Percentiles rank a stretch among this genome's conserved stretches.
Conservation (phyloP, 2,329 filamentous ascomycete species). For the Cytospora piceicola region DNA sequence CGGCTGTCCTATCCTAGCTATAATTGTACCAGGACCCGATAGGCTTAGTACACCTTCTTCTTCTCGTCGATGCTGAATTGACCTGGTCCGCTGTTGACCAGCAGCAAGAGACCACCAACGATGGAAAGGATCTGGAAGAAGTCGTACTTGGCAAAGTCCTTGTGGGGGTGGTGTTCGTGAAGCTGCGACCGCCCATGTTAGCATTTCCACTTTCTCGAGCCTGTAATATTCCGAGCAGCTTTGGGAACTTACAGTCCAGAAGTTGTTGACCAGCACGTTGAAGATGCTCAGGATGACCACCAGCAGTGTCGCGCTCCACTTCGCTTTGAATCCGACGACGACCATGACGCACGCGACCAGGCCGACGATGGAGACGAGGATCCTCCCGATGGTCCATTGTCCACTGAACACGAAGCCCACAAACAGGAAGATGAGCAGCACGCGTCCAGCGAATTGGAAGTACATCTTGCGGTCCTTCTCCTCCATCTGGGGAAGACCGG, state of each 20-base stretch:
- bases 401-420: conserved; percentile 95
- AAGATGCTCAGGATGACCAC: conserved; percentile 96
- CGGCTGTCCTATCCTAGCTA: not conserved
- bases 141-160: conserved; percentile 99
- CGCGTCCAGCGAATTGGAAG: conserved; percentile 95
- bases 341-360: conserved; percentile 97
- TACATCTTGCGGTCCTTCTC: conserved; percentile 99
- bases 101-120: conserved; percentile 90
- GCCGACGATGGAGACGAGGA: conserved; percentile 82
- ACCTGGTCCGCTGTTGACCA: conserved; percentile 98
- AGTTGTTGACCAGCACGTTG: conserved; percentile 98
- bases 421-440: conserved; percentile 97
- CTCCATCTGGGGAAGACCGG: conserved; percentile 88
- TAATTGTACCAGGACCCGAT: not conserved
- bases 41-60: conserved; percentile 94
- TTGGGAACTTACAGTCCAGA: conserved; percentile 83
- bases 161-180: conserved; percentile 96
- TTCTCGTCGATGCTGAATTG: conserved; percentile 99
- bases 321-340: conserved; percentile 98
- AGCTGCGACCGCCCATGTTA: conserved; percentile 60
- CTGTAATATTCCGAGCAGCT: not conserved
- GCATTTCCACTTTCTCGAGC: conserved; percentile 27
- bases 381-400: conserved; percentile 86
- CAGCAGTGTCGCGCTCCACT: conserved; percentile 94
- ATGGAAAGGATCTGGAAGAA: conserved; percentile 99